A percentile compares a stretch with the other conserved stretches of the same genome.
phyloP scores from a whole-genome alignment of 306 rosid genomes.

The Carpinus viminea region DNA sequence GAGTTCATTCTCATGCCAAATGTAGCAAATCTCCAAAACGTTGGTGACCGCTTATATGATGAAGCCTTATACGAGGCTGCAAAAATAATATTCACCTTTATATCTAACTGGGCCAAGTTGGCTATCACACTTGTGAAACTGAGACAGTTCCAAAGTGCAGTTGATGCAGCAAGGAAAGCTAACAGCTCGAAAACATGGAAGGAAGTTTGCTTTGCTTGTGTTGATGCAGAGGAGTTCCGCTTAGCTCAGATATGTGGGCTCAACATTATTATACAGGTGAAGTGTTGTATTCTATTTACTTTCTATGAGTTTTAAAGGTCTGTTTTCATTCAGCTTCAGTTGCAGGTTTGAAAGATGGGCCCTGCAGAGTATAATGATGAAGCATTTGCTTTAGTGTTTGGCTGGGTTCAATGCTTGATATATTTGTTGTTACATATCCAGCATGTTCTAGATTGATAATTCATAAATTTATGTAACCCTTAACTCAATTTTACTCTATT shows the following conservation, averaged over 20 bases:
- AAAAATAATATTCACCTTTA: constrained; percentile 85
- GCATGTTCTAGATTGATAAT: background rate
- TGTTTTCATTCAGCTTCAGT: constrained; percentile 13
- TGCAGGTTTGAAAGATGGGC: constrained; percentile 16
- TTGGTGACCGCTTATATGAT: constrained; percentile 91
- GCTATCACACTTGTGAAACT: constrained; percentile 93
- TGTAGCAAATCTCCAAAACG: constrained; percentile 96
- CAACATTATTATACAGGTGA: constrained; percentile 94
- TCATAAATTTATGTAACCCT: background rate
- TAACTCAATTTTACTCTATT: constrained; percentile 17
- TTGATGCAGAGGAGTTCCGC: constrained; percentile 99
- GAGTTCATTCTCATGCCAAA: constrained; percentile 98
- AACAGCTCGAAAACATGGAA: constrained; percentile 99
- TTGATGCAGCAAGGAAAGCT: constrained; percentile 99
- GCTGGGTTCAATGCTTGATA: constrained; percentile 17
- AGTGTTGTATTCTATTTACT: constrained; percentile 12
- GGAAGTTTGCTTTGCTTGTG: constrained; percentile 99
- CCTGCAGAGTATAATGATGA: constrained; percentile 17
- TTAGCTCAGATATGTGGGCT: constrained; percentile 98
- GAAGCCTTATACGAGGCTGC: constrained; percentile 98
- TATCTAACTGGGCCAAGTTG: constrained; percentile 98
- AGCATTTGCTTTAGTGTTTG: constrained; percentile 21
- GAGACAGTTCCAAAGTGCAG: constrained; percentile 96
- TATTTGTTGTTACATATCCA: constrained; percentile 1
- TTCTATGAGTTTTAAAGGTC: constrained; percentile 14